Conservation (phyloP, 352 stramenopile genomes). For the Salisapilia sapeloensis region DNA sequence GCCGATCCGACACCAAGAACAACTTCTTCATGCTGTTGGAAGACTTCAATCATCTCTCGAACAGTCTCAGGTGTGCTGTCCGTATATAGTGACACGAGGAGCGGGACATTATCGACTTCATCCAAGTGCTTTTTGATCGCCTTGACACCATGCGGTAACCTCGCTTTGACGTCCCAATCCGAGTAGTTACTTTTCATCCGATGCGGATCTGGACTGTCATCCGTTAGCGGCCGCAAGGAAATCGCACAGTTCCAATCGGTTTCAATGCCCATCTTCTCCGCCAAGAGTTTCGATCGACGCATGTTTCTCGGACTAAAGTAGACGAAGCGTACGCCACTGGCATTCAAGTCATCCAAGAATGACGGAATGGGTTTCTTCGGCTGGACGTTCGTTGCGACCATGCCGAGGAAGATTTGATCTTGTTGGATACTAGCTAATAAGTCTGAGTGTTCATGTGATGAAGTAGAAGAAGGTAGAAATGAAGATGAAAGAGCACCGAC, state of each 20-base stretch:
- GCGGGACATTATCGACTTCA: constrained; percentile 97
- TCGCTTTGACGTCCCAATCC: constrained; percentile 94
- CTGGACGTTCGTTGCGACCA: constrained; percentile 90
- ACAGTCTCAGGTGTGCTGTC: constrained; percentile 93
- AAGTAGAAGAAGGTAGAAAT: no score
- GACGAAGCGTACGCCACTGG: constrained; percentile 93
- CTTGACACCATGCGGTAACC: constrained; percentile 90
- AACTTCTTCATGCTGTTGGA: constrained; percentile 74
- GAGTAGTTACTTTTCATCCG: constrained; percentile 96
- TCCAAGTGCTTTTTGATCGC: constrained; percentile 92
- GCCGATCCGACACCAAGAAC: constrained; percentile 66
- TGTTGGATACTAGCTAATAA: no score
- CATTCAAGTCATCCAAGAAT: constrained; percentile 90
- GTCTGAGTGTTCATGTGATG: constrained; percentile 11
- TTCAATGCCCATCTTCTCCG: constrained; percentile 97
- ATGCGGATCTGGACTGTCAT: constrained; percentile 84
- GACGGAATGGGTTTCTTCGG: constrained; percentile 89
- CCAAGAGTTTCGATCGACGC: constrained; percentile 92
- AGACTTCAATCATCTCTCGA: constrained; percentile 85
- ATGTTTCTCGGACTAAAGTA: constrained; percentile 99
- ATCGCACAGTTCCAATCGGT: constrained; percentile 99
- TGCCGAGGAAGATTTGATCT: constrained; percentile 95
- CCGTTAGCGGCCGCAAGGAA: constrained; percentile 86
- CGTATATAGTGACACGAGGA: constrained; percentile 96
- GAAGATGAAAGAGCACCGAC: no score